Percentiles rank a stretch among this genome's conserved stretches.
These are phyloP conservation scores for Cyberlindnera meyerae DNA, from an alignment of 805 yeast genomes.

Conservation along the genomic window DNA sequence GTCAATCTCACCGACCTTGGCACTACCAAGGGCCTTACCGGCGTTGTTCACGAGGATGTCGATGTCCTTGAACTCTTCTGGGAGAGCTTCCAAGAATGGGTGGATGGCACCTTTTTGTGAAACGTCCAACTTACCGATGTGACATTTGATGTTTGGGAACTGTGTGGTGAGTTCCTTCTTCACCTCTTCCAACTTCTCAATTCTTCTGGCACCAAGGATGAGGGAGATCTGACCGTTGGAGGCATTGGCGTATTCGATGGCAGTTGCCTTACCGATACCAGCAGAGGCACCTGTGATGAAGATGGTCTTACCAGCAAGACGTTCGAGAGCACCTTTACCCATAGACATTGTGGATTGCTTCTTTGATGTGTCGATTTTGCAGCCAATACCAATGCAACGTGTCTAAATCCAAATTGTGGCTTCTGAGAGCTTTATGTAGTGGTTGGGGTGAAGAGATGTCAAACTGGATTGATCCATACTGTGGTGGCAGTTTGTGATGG, in stretches of 20 bases:
- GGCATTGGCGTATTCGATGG: conserved; percentile 75
- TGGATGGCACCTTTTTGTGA: conserved; percentile 46
- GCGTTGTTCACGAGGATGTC: conserved; percentile 72
- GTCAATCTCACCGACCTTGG: conserved; percentile 63
- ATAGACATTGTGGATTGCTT: conserved; percentile 55
- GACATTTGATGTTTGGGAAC: conserved; percentile 45
- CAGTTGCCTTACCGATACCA: conserved; percentile 93
- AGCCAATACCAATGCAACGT: too few relatives aligned
- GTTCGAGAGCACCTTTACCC: conserved; percentile 70
- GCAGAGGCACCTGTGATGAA: conserved; percentile 96
- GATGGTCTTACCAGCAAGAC: conserved; percentile 73
- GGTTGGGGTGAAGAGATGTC: too few relatives aligned
- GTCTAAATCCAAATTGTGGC: too few relatives aligned
- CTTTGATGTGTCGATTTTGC: not conserved
- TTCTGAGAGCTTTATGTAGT: too few relatives aligned
- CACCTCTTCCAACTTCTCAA: conserved; percentile 50
- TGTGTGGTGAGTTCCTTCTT: conserved; percentile 40
- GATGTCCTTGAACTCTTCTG: conserved; percentile 54
- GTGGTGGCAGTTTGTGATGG: too few relatives aligned
- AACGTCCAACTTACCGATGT: conserved; percentile 51
- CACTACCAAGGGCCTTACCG: conserved; percentile 77
- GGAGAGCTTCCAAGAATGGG: conserved; percentile 49
- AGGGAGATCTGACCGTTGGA: conserved; percentile 67
- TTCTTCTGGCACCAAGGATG: conserved; percentile 74
- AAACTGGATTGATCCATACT: too few relatives aligned